These are phyloP conservation scores for Leucocoprinus leucothites DNA, from an alignment of 768 basidiomycete species.

Conservation along the genomic window DNA sequence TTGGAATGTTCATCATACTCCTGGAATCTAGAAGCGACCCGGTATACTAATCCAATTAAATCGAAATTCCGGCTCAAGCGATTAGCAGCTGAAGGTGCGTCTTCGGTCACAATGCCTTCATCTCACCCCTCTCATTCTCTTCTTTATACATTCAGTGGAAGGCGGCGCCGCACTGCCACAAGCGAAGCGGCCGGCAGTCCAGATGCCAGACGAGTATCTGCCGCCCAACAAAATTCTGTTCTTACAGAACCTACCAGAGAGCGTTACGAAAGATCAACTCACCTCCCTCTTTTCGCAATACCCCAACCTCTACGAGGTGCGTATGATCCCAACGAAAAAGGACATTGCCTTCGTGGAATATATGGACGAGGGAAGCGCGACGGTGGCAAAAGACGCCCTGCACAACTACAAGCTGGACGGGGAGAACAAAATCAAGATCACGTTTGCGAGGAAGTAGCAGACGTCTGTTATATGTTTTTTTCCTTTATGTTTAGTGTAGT, in stretches of 20 bases:
- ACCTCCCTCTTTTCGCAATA: constrained; percentile 93
- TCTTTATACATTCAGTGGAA: constrained; percentile 49
- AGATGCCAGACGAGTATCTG: constrained; percentile 99
- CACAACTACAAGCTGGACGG: constrained; percentile 98
- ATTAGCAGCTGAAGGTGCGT: constrained; percentile 74
- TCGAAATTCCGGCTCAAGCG: constrained; percentile 81
- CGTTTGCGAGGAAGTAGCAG: constrained; percentile 70
- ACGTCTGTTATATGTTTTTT: constrained; percentile 63
- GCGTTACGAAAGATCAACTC: constrained; percentile 89
- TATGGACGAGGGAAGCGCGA: constrained; percentile 87
- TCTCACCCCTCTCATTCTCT: constrained; percentile 7
- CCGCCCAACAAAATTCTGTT: constrained; percentile 99
- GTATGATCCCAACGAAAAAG: constrained; percentile 95
- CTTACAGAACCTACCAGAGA: constrained; percentile 94
- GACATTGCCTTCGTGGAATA: constrained; percentile 99
- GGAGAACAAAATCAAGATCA: constrained; percentile 97
- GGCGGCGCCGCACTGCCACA: constrained; percentile 63
- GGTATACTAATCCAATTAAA: constrained; percentile 89
- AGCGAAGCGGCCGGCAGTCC: constrained; percentile 78
- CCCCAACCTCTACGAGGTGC: constrained; percentile 94
- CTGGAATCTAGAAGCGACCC: constrained; percentile 56
- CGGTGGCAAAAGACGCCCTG: constrained; percentile 89
- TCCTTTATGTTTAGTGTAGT: constrained; percentile 37
- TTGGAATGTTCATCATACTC: constrained; percentile 4
- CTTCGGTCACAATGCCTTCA: background rate